phyloP scores from a whole-genome alignment of 306 rosid genomes.

The Cyclanthera cordifolia region DNA sequence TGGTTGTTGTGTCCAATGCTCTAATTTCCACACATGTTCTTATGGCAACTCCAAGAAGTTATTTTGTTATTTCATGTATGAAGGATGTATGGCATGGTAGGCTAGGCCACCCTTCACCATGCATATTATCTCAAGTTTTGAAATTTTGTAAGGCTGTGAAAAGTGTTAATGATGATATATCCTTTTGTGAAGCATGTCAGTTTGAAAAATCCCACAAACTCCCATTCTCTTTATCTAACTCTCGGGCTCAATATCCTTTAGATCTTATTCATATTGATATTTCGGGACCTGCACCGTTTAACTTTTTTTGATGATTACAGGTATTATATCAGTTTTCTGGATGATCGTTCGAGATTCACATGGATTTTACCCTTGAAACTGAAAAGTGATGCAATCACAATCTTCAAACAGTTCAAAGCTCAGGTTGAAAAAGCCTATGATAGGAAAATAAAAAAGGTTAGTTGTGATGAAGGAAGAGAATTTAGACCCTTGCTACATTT shows the following conservation, averaged over 20 bases:
- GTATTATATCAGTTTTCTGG: background rate
- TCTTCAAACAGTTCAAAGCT: too few species aligned
- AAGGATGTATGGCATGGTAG: too few species aligned
- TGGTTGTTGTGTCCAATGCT: too few species aligned
- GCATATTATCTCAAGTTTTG: too few species aligned
- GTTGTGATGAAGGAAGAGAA: background rate
- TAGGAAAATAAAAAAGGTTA: too few species aligned
- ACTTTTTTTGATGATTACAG: accelerated
- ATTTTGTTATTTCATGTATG: too few species aligned
- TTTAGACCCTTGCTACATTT: accelerated
- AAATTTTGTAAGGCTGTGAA: too few species aligned
- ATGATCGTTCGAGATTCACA: background rate
- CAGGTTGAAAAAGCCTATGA: background rate
- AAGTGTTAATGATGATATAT: too few species aligned
- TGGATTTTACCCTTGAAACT: background rate
- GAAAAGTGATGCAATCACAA: background rate
- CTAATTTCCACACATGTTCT: too few species aligned
- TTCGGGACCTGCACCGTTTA: background rate
- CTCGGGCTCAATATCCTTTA: background rate
- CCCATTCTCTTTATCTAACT: too few species aligned
- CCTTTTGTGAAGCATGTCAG: background rate
- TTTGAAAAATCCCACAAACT: background rate
- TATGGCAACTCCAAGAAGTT: too few species aligned
- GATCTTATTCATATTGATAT: background rate
- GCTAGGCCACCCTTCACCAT: too few species aligned